Evolutionary conservation across 176 grass and related monocot genomes (phyloP).

Genomic region (Bromus sterilis): DNA sequence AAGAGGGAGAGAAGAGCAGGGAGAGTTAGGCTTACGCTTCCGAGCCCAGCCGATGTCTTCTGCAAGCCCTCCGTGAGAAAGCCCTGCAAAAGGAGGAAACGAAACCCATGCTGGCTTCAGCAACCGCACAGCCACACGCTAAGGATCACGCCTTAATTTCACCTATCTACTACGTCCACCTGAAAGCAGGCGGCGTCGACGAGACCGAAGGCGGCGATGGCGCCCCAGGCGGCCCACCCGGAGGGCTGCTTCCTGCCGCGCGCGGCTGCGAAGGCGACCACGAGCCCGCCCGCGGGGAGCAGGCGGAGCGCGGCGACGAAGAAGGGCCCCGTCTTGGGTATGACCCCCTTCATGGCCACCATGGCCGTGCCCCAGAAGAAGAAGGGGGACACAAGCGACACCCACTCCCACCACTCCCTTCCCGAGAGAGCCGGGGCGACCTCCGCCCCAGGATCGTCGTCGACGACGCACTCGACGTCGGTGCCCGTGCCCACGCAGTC

Average conservation of each 20-base stretch:
- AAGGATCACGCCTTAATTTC: neutral
- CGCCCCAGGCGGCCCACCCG: conserved; percentile 58
- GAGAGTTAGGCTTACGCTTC: conserved; percentile 59
- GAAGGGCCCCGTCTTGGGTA: conserved; percentile 85
- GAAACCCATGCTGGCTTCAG: neutral
- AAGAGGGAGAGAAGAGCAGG: conserved; percentile 14
- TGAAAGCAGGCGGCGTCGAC: conserved; percentile 89
- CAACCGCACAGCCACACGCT: neutral
- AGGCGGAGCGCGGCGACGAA: conserved; percentile 77
- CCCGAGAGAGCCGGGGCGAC: neutral
- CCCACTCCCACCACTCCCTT: conserved; percentile 51
- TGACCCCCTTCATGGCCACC: conserved; percentile 99
- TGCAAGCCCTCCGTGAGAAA: conserved; percentile 91
- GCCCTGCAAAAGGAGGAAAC: conserved; percentile 41
- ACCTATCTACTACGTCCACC: conserved; percentile 16
- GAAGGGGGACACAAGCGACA: conserved; percentile 76
- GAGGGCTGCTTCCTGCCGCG: conserved; percentile 74
- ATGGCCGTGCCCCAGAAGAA: conserved; percentile 99
- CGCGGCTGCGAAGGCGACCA: conserved; percentile 64
- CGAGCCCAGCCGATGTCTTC: conserved; percentile 81
- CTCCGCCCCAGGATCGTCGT: neutral
- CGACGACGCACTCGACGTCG: conserved; percentile 54
- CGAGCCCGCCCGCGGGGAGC: conserved; percentile 57
- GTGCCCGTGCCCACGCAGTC: conserved; percentile 52
- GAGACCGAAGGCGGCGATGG: conserved; percentile 56